Evolutionary conservation across 2,329 filamentous ascomycete species (phyloP), one percentile per base, ranked within the genome.

Genomic region (Cytospora leucostoma): DNA sequence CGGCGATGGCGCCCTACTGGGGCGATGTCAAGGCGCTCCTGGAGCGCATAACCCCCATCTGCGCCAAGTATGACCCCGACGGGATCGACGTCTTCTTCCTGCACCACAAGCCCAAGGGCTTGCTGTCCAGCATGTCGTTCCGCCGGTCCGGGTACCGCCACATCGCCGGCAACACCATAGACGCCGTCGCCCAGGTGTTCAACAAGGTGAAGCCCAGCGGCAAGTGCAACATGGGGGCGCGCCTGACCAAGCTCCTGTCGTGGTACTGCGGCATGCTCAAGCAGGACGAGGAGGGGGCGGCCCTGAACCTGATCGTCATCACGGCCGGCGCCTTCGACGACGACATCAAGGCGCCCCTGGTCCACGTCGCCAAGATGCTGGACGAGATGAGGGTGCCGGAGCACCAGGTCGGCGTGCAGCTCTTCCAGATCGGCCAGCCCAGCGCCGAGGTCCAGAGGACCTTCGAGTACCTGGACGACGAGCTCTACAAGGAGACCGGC

Each of bases 221-320:
- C 21, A 68, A 63, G 49, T 72, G 71, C 65, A 71, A 70, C 61
- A 65, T 72, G n/a, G 71, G 71, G 33, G 67, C 63, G n/a, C 67
- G 71, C 11, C 66, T 72, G 21, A 62, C 57, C 50, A 70, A 68
- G 69, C 62, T 71, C 49, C 61, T 72, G 32, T 34, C 61, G 15
- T 73, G 71, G 71, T 73, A 73, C 62, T 59, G 68, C 55, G 70
- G 69, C 56, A 68, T 69, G 70, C 69, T 72, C 13, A 68, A 67
- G 62, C 58, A 62, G 21, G 70, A 72, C 56, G 70, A 70, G 19
- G 66, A 71, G 61, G 68, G 69, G 27, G 56, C 71, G 15, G 68
- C 71, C 4, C 67, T 72, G 54, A 71, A 72, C 62, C 56, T 72
- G 59, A 70, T 72, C 61, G 70, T 70, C 51, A 70, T 72, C 65